Conservation (phyloP, 495 filamentous ascomycete species). For the Hypoxylon crocopeplum region DNA sequence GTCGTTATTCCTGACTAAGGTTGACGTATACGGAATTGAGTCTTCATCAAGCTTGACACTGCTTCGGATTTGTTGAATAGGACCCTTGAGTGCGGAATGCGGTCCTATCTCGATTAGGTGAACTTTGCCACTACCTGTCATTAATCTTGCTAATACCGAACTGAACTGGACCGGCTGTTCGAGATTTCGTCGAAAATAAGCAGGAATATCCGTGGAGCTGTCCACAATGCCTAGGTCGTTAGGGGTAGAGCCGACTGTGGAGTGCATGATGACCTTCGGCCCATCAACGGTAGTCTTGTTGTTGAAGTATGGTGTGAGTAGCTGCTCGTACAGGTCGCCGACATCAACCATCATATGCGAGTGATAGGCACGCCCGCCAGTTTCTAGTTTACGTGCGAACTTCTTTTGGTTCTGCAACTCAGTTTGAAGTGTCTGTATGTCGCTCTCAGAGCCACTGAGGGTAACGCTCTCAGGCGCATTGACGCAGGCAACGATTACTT, state of each 20-base stretch:
- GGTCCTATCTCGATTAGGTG: constrained; percentile 68
- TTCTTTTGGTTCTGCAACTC: background rate
- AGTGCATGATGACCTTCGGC: too few species aligned
- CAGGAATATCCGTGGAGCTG: too few species aligned
- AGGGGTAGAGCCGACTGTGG: too few species aligned
- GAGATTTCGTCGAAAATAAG: constrained; percentile 60
- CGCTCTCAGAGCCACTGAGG: constrained; percentile 50
- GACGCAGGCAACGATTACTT: constrained; percentile 53
- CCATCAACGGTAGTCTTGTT: too few species aligned
- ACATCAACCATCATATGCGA: constrained; percentile 51
- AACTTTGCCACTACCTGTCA: constrained; percentile 21
- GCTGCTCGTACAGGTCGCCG: constrained; percentile 2
- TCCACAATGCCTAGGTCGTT: too few species aligned
- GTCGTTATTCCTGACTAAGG: constrained; percentile 17
- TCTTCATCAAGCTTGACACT: constrained; percentile 1
- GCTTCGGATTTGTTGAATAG: constrained; percentile 56
- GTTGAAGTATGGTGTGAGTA: too few species aligned
- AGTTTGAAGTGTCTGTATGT: constrained; percentile 38
- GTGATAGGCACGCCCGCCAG: constrained; percentile 53
- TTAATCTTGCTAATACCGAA: constrained; percentile 37
- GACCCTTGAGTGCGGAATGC: constrained; percentile 64
- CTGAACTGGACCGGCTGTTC: constrained; percentile 56
- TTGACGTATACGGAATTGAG: constrained; percentile 8
- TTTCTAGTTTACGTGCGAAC: constrained; percentile 19
- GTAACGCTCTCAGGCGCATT: constrained; percentile 58